These are phyloP conservation scores for Dendrobium huoshanense DNA, from an alignment of 106 monocot species.

Conservation along the genomic window DNA sequence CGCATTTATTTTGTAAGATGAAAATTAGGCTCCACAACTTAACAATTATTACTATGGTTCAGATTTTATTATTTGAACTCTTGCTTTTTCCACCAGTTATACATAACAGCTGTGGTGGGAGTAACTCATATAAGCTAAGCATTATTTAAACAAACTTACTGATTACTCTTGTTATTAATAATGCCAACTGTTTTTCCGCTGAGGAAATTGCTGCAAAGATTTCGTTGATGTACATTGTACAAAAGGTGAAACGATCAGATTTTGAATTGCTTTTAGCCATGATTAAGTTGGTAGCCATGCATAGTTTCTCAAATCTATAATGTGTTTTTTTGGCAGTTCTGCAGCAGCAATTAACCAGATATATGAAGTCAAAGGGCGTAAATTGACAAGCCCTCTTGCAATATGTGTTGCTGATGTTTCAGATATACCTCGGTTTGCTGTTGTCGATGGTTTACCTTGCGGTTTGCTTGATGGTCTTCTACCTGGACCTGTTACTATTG, in stretches of 20 bases:
- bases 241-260: not conserved
- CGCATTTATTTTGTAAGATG: too few species aligned
- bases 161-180: too few species aligned
- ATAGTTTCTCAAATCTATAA: constrained; percentile 4
- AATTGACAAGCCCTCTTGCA: constrained; percentile 72
- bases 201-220: too few species aligned
- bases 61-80: too few species aligned
- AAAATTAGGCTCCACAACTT: too few species aligned
- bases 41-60: too few species aligned
- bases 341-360: constrained; percentile 60
- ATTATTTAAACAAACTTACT: too few species aligned
- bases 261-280: not conserved
- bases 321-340: constrained; percentile 45
- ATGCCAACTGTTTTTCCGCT: too few species aligned
- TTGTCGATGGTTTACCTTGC: constrained; percentile 61
- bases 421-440: constrained; percentile 76
- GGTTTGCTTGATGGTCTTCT: constrained; percentile 72
- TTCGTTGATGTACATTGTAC: too few species aligned
- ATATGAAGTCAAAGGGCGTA: constrained; percentile 88
- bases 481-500: constrained; percentile 91
- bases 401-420: constrained; percentile 90
- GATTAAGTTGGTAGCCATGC: not conserved
- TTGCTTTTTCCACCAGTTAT: too few species aligned
- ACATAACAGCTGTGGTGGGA: too few species aligned
- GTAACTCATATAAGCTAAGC: too few species aligned